Conservation (phyloP, 139 green algal genomes). For the Chara braunii region DNA sequence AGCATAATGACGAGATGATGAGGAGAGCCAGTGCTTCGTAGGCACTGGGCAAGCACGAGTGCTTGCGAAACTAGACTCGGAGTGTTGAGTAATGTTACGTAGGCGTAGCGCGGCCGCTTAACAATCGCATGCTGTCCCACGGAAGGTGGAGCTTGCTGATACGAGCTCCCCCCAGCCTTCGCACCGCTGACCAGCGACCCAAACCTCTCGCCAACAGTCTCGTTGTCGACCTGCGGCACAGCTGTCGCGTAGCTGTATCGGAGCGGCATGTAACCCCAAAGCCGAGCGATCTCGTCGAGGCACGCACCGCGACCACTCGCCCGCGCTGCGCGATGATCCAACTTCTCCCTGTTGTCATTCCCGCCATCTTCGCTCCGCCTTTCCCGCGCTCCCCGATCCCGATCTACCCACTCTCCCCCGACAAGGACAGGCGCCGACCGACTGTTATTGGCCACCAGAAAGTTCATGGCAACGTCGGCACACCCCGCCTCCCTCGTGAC, state of each 20-base stretch:
- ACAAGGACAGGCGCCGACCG: slow-evolving; percentile 21
- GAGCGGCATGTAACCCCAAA: slow-evolving; percentile 30
- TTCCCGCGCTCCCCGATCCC: slow-evolving; percentile 24
- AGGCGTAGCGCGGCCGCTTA: slow-evolving; percentile 15
- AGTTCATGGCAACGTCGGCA: slow-evolving; percentile 40
- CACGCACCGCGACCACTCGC: slow-evolving; percentile 24
- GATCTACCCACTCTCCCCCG: slow-evolving; percentile 30
- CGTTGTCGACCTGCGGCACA: no score
- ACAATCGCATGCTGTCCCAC: slow-evolving; percentile 2
- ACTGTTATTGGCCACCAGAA: slow-evolving; percentile 11
- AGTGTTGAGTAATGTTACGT: slow-evolving; percentile 18
- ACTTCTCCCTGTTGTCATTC: no score
- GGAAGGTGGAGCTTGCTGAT: background rate
- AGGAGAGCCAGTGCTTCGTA: slow-evolving; percentile 16
- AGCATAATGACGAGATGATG: slow-evolving; percentile 37
- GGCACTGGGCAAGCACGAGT: slow-evolving; percentile 16
- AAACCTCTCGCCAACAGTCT: slow-evolving; percentile 37
- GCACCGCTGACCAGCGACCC: slow-evolving; percentile 24
- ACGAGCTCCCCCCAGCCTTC: background rate
- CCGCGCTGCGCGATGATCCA: slow-evolving; percentile 17
- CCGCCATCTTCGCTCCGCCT: slow-evolving; percentile 15
- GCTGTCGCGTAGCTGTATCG: slow-evolving; percentile 31
- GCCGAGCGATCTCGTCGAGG: slow-evolving; percentile 11
- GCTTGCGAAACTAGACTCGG: slow-evolving; percentile 17
- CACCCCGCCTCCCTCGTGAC: slow-evolving; percentile 26